Percentiles rank a stretch among this genome's conserved stretches.
Conservation (phyloP, 1,284 basidiomycete genomes). For the Boletus smithii region DNA sequence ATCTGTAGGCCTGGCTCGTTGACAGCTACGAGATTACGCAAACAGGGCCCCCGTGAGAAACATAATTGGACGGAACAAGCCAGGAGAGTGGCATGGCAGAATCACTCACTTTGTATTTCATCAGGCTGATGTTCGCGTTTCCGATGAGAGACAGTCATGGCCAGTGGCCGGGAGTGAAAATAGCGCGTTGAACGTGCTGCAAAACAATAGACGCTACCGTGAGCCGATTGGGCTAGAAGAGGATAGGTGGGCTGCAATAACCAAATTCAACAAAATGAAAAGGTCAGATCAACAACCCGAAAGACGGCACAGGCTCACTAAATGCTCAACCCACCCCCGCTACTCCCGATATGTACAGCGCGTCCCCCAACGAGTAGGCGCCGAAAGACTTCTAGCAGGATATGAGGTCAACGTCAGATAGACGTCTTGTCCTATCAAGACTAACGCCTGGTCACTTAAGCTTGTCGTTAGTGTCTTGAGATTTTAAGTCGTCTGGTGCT, state of each 20-base stretch:
- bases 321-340: not conserved
- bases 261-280: not conserved
- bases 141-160: slow-evolving; percentile 74
- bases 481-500: not conserved
- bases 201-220: not conserved
- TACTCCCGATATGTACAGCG: no score
- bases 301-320: no score
- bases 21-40: slow-evolving; percentile 53
- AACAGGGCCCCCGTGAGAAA: slow-evolving; percentile 38
- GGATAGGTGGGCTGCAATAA: not conserved
- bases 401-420: no score
- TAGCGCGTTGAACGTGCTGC: not conserved
- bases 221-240: not conserved
- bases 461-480: not conserved
- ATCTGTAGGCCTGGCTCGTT: slow-evolving; percentile 77
- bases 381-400: no score
- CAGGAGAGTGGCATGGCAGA: slow-evolving; percentile 18
- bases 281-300: not conserved
- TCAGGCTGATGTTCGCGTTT: slow-evolving; percentile 70
- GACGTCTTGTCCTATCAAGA: no score
- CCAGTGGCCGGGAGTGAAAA: not conserved
- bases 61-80: slow-evolving; percentile 16
- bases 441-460: no score
- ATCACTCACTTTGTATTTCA: slow-evolving; percentile 65
- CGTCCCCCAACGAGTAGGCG: no score